Base-by-base conservation (phyloP, 345 rosid genomes). In the Noccaea bulbosa region DNA sequence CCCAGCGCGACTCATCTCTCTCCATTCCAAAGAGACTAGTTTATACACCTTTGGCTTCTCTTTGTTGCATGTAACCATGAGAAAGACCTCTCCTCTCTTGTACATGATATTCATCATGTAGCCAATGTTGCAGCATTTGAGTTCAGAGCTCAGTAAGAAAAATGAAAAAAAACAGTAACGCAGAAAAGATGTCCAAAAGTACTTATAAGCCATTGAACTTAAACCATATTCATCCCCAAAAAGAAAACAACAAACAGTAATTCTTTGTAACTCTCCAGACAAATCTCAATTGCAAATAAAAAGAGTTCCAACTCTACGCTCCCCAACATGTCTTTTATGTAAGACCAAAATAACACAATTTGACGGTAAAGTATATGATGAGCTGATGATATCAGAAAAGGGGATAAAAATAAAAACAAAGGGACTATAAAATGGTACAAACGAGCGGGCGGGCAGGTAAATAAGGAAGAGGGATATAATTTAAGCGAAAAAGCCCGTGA, bases 351-450 rank as follows among this genome's bases (percentile, higher is more conserved):
- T 39, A 60, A 39, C 65, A 30, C 65, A 51, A 50, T 7, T 34
- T 47, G 69, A 65, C 46, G 35, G 15, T 11, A 32, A 5, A 50
- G 71, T 15, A 53, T 1, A 40, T 35, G 37, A 40, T 35, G 37
- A 53, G 14, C 24, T 6, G 61, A 14, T 6, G 61, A 14, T 14
- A 27, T 8, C 17, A 41, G 37, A 50, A 49, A 40, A 30, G 6
- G 30, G 30, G 30, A 2, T 2, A 22, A 22, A 3, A 65, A 1
- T 6, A 3, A 40, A 14, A 7, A 38, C 15, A 40, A 50, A 66
- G 20, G 34, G 49, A 27, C 63, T 60, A 73, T 67, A 60, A 60
- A 60, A 51, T 60, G 34, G 56, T 60, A 74, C 69, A 74, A 17
- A 49, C 17, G 60, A 27, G 30, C 30, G 30, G 44, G 20, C n/a